Base-by-base conservation (phyloP, 1,139 yeast species). In the Kodamaea derodonti region DNA sequence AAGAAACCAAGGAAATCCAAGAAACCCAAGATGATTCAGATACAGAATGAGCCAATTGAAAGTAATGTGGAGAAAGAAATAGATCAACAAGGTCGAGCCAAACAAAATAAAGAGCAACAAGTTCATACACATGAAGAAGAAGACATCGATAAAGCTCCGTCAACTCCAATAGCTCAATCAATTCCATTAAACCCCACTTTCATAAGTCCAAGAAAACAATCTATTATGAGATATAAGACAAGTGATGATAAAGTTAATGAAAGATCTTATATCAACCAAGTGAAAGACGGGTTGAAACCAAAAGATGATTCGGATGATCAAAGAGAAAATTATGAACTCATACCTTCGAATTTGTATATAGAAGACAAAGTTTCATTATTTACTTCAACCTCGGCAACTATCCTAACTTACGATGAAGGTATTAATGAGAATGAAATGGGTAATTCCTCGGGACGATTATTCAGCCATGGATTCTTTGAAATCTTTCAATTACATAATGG, bases 401-500 rank as follows among this genome's bases (percentile, higher is more conserved):
- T 74, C 2, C 47, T 68, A 13, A 68, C 70, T 14, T 71, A 65
- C 48, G 73, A 71, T 38, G 73, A 70, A 36, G 56, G 57, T 37
- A 45, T 56, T 11, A 50, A 43, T 16, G 57, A 50, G 26, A 33
- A 30, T 7, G 49, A 35, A 12, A 32, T 34, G 14, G 38, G 47
- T 25, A 37, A 37, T 14, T 30, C 48, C 10, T 52, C 67, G 1
- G 82, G 83, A 0, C 58, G 78, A 27, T 51, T 78, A 12, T 46
- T 79, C 32, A 79, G 82, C 0, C 80, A 75, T 41, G 94, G 94
- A 1, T 65, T 61, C 24, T 68, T 83, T 38, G 80, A 80, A 47
- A 65, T 84, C 2, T 83, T 80, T 48, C 83, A 79, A 49, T 60
- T 81, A 30, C 80, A 78, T 43, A 75, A 75, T 43, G 79, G 80